Percentiles rank a stretch among this genome's conserved stretches.
phyloP scores from a whole-genome alignment of 768 basidiomycete species.

The Mycena indigotica region DNA sequence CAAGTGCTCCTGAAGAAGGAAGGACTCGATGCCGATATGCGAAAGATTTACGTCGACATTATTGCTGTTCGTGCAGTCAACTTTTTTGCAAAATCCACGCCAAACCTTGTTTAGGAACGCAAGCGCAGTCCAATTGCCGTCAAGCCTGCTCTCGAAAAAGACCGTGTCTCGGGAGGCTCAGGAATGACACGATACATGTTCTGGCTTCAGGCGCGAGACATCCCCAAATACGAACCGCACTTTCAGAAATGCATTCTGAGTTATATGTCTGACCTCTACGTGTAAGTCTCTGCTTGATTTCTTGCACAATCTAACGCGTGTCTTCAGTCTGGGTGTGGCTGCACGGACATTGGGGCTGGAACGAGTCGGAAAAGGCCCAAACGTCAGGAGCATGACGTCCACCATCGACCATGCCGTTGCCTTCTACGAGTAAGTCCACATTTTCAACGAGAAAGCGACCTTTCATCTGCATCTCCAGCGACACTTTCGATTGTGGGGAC shows the following conservation, averaged over 20 bases:
- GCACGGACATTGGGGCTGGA: conserved; percentile 56
- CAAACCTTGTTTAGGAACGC: conserved; percentile 54
- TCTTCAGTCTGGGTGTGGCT: conserved; percentile 57
- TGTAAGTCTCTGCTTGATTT: conserved; percentile 49
- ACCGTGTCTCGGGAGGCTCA: conserved; percentile 36
- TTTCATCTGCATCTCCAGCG: conserved; percentile 40
- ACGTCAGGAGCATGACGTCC: conserved; percentile 55
- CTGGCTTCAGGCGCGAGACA: conserved; percentile 78
- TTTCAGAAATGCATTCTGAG: conserved; percentile 87
- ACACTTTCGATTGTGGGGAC: conserved; percentile 76
- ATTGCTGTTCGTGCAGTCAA: conserved; percentile 29
- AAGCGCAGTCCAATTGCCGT: conserved; percentile 68
- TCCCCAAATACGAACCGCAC: conserved; percentile 64
- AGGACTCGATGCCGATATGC: conserved; percentile 35
- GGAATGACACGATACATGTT: conserved; percentile 61
- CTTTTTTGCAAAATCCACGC: not conserved
- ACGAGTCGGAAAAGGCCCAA: conserved; percentile 49
- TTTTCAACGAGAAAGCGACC: not conserved
- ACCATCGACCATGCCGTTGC: conserved; percentile 65
- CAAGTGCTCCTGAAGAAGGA: conserved; percentile 35
- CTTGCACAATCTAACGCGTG: not conserved
- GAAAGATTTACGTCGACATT: conserved; percentile 35
- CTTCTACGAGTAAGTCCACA: conserved; percentile 65
- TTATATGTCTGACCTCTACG: conserved; percentile 77
- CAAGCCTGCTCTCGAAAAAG: conserved; percentile 51